These are phyloP conservation scores for Sechiopsis laciniata DNA, from an alignment of 306 rosid species.

Conservation along the genomic window DNA sequence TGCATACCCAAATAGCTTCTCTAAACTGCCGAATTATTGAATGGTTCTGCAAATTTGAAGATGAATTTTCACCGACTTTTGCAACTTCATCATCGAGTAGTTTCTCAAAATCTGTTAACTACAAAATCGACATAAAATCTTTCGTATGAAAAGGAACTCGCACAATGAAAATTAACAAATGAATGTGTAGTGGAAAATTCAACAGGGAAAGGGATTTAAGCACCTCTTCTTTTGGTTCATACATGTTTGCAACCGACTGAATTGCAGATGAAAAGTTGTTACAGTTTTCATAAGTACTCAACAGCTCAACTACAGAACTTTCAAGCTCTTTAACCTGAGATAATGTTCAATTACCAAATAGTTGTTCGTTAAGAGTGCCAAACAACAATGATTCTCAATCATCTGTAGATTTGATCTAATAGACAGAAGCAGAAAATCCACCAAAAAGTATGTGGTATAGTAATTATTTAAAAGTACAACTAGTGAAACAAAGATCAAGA, in stretches of 20 bases:
- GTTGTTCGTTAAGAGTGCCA: not conserved
- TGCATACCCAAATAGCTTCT: constrained; percentile 90
- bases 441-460: not conserved
- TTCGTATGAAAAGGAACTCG: constrained; percentile 1
- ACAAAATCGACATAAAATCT: constrained; percentile 9
- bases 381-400: not conserved
- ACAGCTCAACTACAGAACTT: constrained; percentile 52
- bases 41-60: constrained; percentile 37
- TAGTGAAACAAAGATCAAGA: not conserved
- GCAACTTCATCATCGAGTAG: constrained; percentile 51
- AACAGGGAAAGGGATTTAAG: constrained; percentile 15
- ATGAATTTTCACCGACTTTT: constrained; percentile 36
- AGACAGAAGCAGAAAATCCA: constrained; percentile 8
- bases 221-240: constrained; percentile 68
- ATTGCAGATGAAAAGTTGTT: constrained; percentile 51
- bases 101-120: constrained; percentile 66
- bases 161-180: constrained; percentile 9
- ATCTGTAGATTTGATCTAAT: not conserved
- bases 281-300: constrained; percentile 40
- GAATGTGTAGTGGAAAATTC: constrained; percentile 20
- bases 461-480: not conserved
- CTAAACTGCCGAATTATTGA: constrained; percentile 55
- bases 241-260: constrained; percentile 48
- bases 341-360: constrained; percentile 18
- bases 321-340: constrained; percentile 72